Evolutionary conservation across 129 eudicot genomes (phyloP).

Genomic region (Daucus carota): DNA sequence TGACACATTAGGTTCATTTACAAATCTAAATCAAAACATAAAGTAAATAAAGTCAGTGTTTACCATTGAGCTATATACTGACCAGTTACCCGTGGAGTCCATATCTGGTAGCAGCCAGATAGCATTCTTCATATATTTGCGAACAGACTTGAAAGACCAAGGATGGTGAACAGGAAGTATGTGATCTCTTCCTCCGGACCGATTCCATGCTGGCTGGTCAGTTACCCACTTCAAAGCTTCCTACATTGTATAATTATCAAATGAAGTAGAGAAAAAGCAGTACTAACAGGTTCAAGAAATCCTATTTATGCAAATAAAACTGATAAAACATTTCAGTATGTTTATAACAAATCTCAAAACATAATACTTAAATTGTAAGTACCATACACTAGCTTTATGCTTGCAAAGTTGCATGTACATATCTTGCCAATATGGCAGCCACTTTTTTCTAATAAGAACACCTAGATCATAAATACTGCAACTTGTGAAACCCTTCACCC

Average conservation of each 20-base stretch:
- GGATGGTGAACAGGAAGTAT: slow-evolving; percentile 99
- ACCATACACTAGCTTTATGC: no score
- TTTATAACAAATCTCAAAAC: not conserved
- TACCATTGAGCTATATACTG: slow-evolving; percentile 7
- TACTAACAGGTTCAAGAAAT: not conserved
- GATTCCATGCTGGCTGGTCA: slow-evolving; percentile 96
- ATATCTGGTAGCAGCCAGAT: slow-evolving; percentile 95
- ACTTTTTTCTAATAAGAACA: not conserved
- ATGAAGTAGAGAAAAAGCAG: not conserved
- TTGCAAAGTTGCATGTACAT: no score
- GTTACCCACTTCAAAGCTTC: slow-evolving; percentile 95
- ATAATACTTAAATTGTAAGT: not conserved
- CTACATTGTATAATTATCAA: slow-evolving; percentile 25
- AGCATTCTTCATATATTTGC: slow-evolving; percentile 75
- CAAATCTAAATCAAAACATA: not conserved
- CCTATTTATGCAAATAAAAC: not conserved
- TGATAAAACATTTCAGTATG: not conserved
- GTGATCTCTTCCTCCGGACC: slow-evolving; percentile 96
- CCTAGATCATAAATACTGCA: not conserved
- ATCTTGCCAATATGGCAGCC: not conserved
- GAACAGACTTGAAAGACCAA: slow-evolving; percentile 94
- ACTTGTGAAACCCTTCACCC: no score
- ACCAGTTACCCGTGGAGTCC: slow-evolving; percentile 99
- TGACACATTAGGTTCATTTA: slow-evolving; percentile 20
- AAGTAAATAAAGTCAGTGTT: not conserved